phyloP scores from a whole-genome alignment of 768 basidiomycete species.

The Tulasnella sp. region DNA sequence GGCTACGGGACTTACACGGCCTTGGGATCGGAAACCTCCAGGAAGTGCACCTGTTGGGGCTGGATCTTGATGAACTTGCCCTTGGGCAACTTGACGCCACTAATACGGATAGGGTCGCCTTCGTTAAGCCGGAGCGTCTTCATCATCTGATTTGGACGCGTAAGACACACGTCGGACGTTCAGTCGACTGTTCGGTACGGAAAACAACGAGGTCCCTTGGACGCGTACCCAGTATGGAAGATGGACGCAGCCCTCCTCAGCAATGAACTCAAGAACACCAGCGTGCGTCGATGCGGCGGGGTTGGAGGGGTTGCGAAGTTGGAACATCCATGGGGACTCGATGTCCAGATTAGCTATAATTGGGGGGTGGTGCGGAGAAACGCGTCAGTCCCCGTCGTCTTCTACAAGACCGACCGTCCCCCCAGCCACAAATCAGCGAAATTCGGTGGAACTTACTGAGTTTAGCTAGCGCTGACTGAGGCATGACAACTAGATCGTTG shows the following conservation, averaged over 20 bases:
- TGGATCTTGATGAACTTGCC: slow-evolving; percentile 97
- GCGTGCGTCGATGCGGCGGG: slow-evolving; percentile 84
- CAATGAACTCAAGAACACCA: slow-evolving; percentile 98
- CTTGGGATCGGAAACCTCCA: slow-evolving; percentile 96
- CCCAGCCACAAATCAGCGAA: slow-evolving; percentile 1
- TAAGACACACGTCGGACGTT: background rate
- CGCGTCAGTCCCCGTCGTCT: background rate
- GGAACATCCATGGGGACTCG: slow-evolving; percentile 92
- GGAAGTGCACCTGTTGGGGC: slow-evolving; percentile 89
- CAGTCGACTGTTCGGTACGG: background rate
- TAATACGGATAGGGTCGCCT: slow-evolving; percentile 92
- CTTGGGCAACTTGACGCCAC: slow-evolving; percentile 80
- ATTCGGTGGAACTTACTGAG: slow-evolving; percentile 47
- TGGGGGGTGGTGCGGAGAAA: background rate
- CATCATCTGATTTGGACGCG: slow-evolving; percentile 65
- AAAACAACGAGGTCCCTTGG: background rate
- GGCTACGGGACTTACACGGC: slow-evolving; percentile 69
- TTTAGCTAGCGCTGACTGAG: slow-evolving; percentile 86
- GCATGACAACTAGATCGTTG: slow-evolving; percentile 78
- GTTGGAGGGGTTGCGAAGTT: slow-evolving; percentile 85
- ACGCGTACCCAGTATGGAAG: slow-evolving; percentile 78
- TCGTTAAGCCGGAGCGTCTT: slow-evolving; percentile 88
- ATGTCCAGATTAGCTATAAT: slow-evolving; percentile 68
- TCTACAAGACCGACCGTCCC: background rate
- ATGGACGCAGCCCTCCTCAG: slow-evolving; percentile 92